These are phyloP conservation scores for Maudiozyma humilis DNA, from an alignment of 1,139 yeast species.

Conservation along the genomic window DNA sequence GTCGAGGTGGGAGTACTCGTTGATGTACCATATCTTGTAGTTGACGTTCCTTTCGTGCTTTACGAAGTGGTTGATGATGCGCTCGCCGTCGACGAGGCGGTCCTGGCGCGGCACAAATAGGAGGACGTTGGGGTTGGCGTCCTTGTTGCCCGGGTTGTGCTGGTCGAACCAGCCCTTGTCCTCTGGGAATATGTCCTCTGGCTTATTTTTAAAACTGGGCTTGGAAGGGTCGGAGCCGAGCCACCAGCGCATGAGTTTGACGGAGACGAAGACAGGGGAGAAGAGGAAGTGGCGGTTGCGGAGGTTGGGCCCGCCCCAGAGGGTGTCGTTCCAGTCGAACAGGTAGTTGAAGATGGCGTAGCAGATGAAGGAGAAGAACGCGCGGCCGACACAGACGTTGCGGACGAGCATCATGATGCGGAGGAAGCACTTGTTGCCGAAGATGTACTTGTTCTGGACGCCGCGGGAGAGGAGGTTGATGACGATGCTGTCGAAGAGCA, in stretches of 20 bases:
- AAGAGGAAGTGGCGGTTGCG: slow-evolving; percentile 70
- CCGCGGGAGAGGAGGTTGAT: slow-evolving; percentile 35
- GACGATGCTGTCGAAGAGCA: slow-evolving; percentile 51
- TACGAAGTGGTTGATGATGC: slow-evolving; percentile 40
- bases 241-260: slow-evolving; percentile 91
- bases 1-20: slow-evolving; percentile 76
- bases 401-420: slow-evolving; percentile 51
- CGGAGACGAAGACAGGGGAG: slow-evolving; percentile 77
- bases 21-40: slow-evolving; percentile 39
- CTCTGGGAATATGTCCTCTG: slow-evolving; percentile 28
- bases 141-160: slow-evolving; percentile 5
- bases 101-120: slow-evolving; percentile 50
- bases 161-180: slow-evolving; percentile 28
- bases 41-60: slow-evolving; percentile 40
- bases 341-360: slow-evolving; percentile 76
- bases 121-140: slow-evolving; percentile 32
- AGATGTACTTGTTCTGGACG: slow-evolving; percentile 39
- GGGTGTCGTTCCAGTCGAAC: slow-evolving; percentile 74
- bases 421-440: slow-evolving; percentile 55
- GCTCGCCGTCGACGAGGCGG: slow-evolving; percentile 50
- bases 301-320: slow-evolving; percentile 62
- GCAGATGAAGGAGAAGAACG: slow-evolving; percentile 52
- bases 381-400: slow-evolving; percentile 37
- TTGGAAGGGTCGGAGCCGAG: slow-evolving; percentile 31
- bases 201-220: slow-evolving; percentile 22